These are phyloP conservation scores for Neocatenulostroma microsporum DNA, from an alignment of 2,329 filamentous ascomycete species.

Conservation along the genomic window DNA sequence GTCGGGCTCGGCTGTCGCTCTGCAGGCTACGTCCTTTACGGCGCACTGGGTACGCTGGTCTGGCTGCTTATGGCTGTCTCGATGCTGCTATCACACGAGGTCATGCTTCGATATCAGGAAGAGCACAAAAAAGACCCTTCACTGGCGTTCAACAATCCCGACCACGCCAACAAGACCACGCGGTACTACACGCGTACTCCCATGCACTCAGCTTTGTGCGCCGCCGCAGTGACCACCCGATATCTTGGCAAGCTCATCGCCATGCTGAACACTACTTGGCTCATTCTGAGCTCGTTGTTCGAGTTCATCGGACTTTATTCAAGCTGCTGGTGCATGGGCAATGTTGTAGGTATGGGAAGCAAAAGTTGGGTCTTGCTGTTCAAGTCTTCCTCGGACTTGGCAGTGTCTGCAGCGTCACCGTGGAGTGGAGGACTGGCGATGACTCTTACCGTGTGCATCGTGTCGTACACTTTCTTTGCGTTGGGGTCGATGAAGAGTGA, in stretches of 20 bases:
- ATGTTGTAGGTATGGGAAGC: conserved; percentile 7
- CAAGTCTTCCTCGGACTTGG: conserved; percentile 7
- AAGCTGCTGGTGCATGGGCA: conserved; percentile 19
- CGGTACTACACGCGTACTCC: conserved; percentile 5
- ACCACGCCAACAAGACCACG: too few relatives aligned
- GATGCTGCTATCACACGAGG: conserved; percentile 17
- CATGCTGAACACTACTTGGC: conserved; percentile 18
- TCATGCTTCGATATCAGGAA: conserved; percentile 18
- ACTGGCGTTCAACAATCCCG: conserved; percentile 4
- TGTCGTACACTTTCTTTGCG: conserved; percentile 1
- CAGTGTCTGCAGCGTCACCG: neutral
- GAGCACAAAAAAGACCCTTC: conserved; percentile 8
- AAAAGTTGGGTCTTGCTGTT: conserved; percentile 19
- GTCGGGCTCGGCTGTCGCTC: conserved; percentile 19
- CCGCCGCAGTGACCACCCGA: conserved; percentile 12
- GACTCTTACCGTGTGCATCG: conserved; percentile 2
- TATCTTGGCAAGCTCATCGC: conserved; percentile 18
- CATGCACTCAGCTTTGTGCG: conserved; percentile 12
- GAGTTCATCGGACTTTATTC: conserved; percentile 18
- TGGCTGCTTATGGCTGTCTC: conserved; percentile 15
- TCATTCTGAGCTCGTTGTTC: conserved; percentile 16
- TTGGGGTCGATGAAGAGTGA: neutral
- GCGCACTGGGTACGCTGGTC: conserved; percentile 12
- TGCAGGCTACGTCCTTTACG: conserved; percentile 16
- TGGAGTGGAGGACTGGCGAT: conserved; percentile 5